These are phyloP conservation scores for Coriolopsis trogii DNA, from an alignment of 1,284 basidiomycete genomes.

Conservation along the genomic window DNA sequence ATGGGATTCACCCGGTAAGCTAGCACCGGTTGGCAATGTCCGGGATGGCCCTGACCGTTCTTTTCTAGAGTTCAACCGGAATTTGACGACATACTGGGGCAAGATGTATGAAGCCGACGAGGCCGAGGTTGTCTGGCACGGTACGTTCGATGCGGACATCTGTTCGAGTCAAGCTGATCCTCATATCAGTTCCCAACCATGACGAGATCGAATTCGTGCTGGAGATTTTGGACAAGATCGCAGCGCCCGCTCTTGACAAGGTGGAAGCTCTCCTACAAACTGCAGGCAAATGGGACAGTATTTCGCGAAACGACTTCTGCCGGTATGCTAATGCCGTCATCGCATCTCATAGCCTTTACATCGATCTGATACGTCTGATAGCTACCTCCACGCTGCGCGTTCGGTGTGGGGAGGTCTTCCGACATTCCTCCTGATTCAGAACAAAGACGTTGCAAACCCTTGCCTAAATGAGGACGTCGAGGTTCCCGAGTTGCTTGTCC, in stretches of 20 bases:
- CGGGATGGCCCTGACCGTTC: neutral
- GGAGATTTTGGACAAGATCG: conserved; percentile 75
- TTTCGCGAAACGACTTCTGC: conserved; percentile 93
- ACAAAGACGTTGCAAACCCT: conserved; percentile 55
- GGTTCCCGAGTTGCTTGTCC: conserved; percentile 65
- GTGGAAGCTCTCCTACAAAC: conserved; percentile 68
- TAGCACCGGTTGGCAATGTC: too few relatives aligned
- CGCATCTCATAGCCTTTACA: neutral
- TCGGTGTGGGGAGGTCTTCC: conserved; percentile 76
- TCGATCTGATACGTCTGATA: conserved; percentile 31
- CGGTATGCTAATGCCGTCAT: conserved; percentile 51
- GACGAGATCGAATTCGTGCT: conserved; percentile 85
- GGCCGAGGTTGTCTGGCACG: conserved; percentile 89
- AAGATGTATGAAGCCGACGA: conserved; percentile 80
- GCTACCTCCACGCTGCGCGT: conserved; percentile 65
- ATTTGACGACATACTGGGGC: conserved; percentile 86
- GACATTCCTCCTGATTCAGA: conserved; percentile 64
- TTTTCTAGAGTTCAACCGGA: conserved; percentile 64
- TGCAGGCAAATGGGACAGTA: conserved; percentile 65
- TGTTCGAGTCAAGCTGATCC: neutral
- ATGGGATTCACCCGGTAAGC: conserved; percentile 74
- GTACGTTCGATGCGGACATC: conserved; percentile 43
- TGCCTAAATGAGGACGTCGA: conserved; percentile 66
- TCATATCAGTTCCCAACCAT: conserved; percentile 58
- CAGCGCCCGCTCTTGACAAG: conserved; percentile 66